A percentile compares a stretch with the other conserved stretches of the same genome.
phyloP scores from a whole-genome alignment of 2,329 filamentous ascomycete species.

The Beauveria pseudobassiana region DNA sequence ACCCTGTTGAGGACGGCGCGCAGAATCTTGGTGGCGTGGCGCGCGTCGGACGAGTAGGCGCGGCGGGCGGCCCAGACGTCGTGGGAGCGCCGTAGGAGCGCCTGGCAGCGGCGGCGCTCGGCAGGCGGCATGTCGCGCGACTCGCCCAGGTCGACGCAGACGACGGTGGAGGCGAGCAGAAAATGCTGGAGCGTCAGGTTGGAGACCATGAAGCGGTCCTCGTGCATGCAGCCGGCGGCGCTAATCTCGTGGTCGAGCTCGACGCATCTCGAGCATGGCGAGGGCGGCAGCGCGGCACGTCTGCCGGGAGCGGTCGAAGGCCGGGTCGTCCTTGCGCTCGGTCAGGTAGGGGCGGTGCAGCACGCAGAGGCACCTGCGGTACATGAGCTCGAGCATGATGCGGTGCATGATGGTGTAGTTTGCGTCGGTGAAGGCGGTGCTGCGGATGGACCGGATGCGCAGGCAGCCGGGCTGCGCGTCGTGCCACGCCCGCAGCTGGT shows the following conservation, averaged over 20 bases:
- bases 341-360: slow-evolving; percentile 42
- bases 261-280: slow-evolving; percentile 34
- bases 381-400: slow-evolving; percentile 41
- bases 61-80: slow-evolving; percentile 35
- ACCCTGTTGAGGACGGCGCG: slow-evolving; percentile 34
- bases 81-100: slow-evolving; percentile 32
- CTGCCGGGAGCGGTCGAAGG: slow-evolving; percentile 32
- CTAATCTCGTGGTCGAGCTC: slow-evolving; percentile 38
- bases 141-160: slow-evolving; percentile 44
- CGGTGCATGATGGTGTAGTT: slow-evolving; percentile 40
- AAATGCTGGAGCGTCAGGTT: slow-evolving; percentile 49
- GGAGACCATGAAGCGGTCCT: slow-evolving; percentile 46
- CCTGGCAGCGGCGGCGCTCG: slow-evolving; percentile 28
- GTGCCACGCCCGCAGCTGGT: slow-evolving; percentile 31
- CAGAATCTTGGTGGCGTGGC: slow-evolving; percentile 35
- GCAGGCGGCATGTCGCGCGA: slow-evolving; percentile 23
- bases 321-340: slow-evolving; percentile 28
- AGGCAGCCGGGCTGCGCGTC: slow-evolving; percentile 31
- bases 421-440: slow-evolving; percentile 35
- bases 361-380: slow-evolving; percentile 40
- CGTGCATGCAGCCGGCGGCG: slow-evolving; percentile 43
- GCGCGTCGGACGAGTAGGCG: slow-evolving; percentile 32
- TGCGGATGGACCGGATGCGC: slow-evolving; percentile 33
- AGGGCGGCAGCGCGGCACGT: slow-evolving; percentile 37
- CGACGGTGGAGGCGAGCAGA: slow-evolving; percentile 48